Evolutionary conservation across 345 rosid genomes (phyloP).

Genomic region (Fremontodendron californicum): DNA sequence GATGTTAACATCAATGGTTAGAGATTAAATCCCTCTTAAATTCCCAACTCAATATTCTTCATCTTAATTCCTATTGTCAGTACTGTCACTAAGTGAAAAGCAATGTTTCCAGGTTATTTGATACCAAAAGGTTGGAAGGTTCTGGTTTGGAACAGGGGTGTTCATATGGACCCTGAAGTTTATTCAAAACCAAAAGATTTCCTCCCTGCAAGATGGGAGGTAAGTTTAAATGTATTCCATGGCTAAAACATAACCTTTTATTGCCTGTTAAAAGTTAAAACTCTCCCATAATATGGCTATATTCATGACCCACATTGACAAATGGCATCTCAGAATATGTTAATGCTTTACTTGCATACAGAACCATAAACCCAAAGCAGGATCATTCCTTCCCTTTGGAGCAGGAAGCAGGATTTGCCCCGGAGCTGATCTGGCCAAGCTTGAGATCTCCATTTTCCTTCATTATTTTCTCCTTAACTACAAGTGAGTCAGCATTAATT

Average conservation of each 20-base stretch:
- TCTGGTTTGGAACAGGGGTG: slow-evolving; percentile 44
- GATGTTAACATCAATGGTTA: slow-evolving; percentile 26
- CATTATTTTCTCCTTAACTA: slow-evolving; percentile 50
- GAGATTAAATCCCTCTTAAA: background rate
- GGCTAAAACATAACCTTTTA: background rate
- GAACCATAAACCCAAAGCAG: slow-evolving; percentile 34
- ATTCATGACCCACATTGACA: background rate
- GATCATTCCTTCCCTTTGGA: slow-evolving; percentile 55
- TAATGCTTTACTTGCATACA: background rate
- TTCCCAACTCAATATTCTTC: background rate
- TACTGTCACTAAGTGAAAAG: background rate
- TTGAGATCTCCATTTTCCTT: slow-evolving; percentile 43
- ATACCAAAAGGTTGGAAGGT: slow-evolving; percentile 63
- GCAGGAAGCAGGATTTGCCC: slow-evolving; percentile 48
- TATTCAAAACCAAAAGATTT: slow-evolving; percentile 38
- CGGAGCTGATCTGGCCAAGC: slow-evolving; percentile 49
- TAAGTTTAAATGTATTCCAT: slow-evolving; percentile 9
- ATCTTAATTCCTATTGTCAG: background rate
- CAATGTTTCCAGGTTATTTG: slow-evolving; percentile 30
- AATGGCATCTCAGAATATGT: background rate
- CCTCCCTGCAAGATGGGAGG: slow-evolving; percentile 55
- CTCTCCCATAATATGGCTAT: background rate
- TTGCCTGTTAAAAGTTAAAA: background rate
- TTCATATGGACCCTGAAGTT: slow-evolving; percentile 40
- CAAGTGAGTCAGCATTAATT: slow-evolving; percentile 20